Conservation (phyloP, 306 rosid genomes). For the Erythrophleum fordii region DNA sequence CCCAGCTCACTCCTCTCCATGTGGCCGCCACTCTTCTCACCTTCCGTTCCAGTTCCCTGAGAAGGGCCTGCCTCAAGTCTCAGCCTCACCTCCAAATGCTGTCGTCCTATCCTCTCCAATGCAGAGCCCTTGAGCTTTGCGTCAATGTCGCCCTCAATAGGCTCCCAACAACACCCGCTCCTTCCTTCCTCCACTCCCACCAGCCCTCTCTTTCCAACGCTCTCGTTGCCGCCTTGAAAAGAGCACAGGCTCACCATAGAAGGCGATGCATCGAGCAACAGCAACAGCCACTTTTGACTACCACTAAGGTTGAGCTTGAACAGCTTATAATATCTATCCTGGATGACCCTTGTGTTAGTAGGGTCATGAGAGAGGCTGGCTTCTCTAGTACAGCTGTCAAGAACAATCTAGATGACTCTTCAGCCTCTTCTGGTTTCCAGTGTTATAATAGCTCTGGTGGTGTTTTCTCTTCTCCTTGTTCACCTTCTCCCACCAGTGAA, state of each 20-base stretch:
- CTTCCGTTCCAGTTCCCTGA: neutral
- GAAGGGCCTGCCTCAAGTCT: slow-evolving; percentile 21
- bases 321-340: slow-evolving; percentile 88
- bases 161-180: slow-evolving; percentile 73
- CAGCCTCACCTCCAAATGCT: slow-evolving; percentile 39
- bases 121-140: slow-evolving; percentile 96
- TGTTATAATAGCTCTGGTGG: slow-evolving; percentile 66
- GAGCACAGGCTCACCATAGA: slow-evolving; percentile 97
- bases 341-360: slow-evolving; percentile 93
- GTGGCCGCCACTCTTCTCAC: slow-evolving; percentile 23
- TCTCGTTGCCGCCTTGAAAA: slow-evolving; percentile 86
- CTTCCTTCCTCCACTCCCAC: slow-evolving; percentile 63
- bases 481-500: slow-evolving; percentile 63
- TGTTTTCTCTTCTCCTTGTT: slow-evolving; percentile 82
- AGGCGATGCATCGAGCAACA: slow-evolving; percentile 94
- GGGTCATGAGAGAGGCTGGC: slow-evolving; percentile 99
- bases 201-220: slow-evolving; percentile 94
- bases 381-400: slow-evolving; percentile 83
- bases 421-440: slow-evolving; percentile 58
- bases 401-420: slow-evolving; percentile 68
- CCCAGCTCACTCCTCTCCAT: slow-evolving; percentile 24
- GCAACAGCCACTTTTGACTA: slow-evolving; percentile 73
- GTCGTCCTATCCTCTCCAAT: slow-evolving; percentile 61
- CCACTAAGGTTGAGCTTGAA: slow-evolving; percentile 79
- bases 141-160: slow-evolving; percentile 96